Evolutionary conservation across 2,329 filamentous ascomycete species (phyloP).

Genomic region (Colletotrichum filicis): DNA sequence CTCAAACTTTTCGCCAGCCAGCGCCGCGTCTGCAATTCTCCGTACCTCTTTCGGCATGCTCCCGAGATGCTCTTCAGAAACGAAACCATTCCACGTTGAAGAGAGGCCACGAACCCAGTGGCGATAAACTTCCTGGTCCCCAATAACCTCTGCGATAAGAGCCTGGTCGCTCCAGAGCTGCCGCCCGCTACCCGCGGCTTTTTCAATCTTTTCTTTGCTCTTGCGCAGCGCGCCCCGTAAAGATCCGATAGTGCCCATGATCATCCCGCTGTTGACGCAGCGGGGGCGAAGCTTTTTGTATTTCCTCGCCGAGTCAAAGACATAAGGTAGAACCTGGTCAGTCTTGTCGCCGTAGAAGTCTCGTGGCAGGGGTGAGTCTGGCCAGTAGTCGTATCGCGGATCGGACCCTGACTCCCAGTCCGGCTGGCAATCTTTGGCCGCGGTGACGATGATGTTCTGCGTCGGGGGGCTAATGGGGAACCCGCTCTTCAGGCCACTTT

Average conservation of each 20-base stretch:
- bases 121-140: slow-evolving; percentile 51
- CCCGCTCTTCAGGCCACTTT: background rate
- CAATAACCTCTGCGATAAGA: slow-evolving; percentile 50
- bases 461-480: slow-evolving; percentile 45
- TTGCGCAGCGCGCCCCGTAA: slow-evolving; percentile 41
- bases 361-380: slow-evolving; percentile 45
- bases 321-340: slow-evolving; percentile 40
- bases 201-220: slow-evolving; percentile 44
- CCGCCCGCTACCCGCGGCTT: slow-evolving; percentile 41
- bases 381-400: slow-evolving; percentile 50
- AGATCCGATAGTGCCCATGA: slow-evolving; percentile 48
- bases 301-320: slow-evolving; percentile 46
- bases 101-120: slow-evolving; percentile 44
- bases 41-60: slow-evolving; percentile 37
- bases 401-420: slow-evolving; percentile 46
- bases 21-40: slow-evolving; percentile 41
- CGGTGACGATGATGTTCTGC: slow-evolving; percentile 47
- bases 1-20: slow-evolving; percentile 45
- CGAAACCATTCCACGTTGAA: slow-evolving; percentile 45
- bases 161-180: slow-evolving; percentile 53
- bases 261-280: slow-evolving; percentile 49
- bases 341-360: slow-evolving; percentile 48
- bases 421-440: slow-evolving; percentile 49
- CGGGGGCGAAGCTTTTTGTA: slow-evolving; percentile 46
- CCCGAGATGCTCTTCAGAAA: slow-evolving; percentile 28